Base-by-base conservation (phyloP, 768 basidiomycete species). In the Imleria badia region DNA sequence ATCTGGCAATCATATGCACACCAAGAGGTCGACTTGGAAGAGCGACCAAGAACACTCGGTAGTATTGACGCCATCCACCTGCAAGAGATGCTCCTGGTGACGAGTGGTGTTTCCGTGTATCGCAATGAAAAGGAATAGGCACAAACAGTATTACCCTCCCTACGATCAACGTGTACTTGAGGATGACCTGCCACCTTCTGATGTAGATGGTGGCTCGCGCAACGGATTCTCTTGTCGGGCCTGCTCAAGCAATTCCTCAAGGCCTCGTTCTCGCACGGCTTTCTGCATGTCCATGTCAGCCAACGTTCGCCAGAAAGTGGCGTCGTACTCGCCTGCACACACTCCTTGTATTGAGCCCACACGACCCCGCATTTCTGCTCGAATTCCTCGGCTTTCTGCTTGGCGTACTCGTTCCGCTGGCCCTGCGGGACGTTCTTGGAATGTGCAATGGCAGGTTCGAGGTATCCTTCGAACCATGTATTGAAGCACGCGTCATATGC, bases 391-490 rank as follows among this genome's bases (percentile, higher is more conserved):
- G 92, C 91, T 72, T 94, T 95, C 55, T 81, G 73, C 62, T 85
- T 83, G 4, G 88, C 84, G 64, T 87, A 86, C 43, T 76, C 81
- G 15, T 78, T 73, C 44, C 83, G 82, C 52, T 80, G 74, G 48
- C 78, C 74, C 13, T 71, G 63, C 15, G 75, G 61, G 23, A 73
- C 61, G 15, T 73, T 72, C 14, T 77, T 72, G 51, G 77, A 64
- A 31, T 73, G 68, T 26, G 73, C 64, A 17, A 87, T 76, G 11
- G 84, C 85, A 10, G 94, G 94, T 65, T 94, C 89, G 22, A 98
- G 84, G 70, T 98, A 99, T 12, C 91, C 93, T 71, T 97, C 94
- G 62, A 99, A 94, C 96, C 95, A 98, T 9, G 89, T 83, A 65
- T 97, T 97, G 76, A 98, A 98, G 77, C 95, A 98, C 0, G 89